Percentiles rank a stretch among this genome's conserved stretches.
These are phyloP conservation scores for Citrullus colocynthis DNA, from an alignment of 306 rosid genomes.

Conservation along the genomic window DNA sequence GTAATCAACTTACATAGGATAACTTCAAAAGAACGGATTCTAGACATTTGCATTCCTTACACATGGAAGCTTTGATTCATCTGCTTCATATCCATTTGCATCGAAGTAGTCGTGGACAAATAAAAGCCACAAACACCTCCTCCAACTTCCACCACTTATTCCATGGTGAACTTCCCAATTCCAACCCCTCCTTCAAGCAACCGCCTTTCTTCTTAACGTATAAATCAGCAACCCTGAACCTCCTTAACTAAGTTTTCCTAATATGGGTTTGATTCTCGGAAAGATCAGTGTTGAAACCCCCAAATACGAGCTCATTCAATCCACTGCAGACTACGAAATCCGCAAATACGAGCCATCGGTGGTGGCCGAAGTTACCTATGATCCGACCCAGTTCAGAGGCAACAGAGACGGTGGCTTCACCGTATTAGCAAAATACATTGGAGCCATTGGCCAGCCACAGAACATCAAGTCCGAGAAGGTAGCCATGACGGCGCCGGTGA, in stretches of 20 bases:
- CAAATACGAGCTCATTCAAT: constrained; percentile 31
- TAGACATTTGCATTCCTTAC: not conserved
- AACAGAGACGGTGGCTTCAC: constrained; percentile 72
- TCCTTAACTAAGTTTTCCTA: not conserved
- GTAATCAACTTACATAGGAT: too few relatives aligned
- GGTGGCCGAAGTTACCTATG: constrained; percentile 61
- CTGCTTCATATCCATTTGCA: not conserved
- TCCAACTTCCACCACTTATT: constrained; percentile 6
- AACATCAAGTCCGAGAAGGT: constrained; percentile 63
- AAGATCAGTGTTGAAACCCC: constrained; percentile 56
- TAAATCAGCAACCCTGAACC: not conserved
- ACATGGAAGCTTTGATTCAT: not conserved
- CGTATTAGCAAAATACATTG: constrained; percentile 65
- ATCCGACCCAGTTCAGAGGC: constrained; percentile 63
- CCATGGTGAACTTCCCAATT: not conserved
- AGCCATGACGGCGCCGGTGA: constrained; percentile 77
- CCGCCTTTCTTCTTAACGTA: not conserved
- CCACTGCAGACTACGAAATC: constrained; percentile 55
- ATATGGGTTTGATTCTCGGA: constrained; percentile 82
- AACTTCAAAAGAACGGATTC: too few relatives aligned
- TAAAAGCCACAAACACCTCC: not conserved
- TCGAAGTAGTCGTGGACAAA: constrained; percentile 4
- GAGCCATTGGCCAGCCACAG: constrained; percentile 62
- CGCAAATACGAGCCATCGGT: constrained; percentile 49
- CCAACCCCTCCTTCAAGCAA: not conserved